A percentile compares a stretch with the other conserved stretches of the same genome.
These are phyloP conservation scores for Volvox africanus DNA, from an alignment of 139 green algal genomes.

Conservation along the genomic window DNA sequence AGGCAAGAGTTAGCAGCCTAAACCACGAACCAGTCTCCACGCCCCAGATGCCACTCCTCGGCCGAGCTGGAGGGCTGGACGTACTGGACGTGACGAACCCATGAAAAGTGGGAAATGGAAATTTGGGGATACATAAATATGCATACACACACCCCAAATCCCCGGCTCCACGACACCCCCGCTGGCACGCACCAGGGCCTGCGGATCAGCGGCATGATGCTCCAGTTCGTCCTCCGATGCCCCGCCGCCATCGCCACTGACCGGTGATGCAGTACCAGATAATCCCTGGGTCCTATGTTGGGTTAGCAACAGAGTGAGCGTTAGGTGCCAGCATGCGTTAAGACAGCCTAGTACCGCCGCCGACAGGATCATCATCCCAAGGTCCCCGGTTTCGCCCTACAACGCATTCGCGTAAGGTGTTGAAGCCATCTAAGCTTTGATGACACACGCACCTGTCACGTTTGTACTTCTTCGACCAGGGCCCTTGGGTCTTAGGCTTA, in stretches of 20 bases:
- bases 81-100: too few species aligned
- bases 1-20: too few species aligned
- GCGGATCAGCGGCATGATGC: background rate
- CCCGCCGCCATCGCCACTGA: slow-evolving; percentile 7
- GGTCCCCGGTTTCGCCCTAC: too few species aligned
- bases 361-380: too few species aligned
- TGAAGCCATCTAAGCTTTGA: background rate
- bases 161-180: too few species aligned
- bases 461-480: slow-evolving; percentile 67
- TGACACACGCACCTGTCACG: slow-evolving; percentile 19
- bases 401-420: too few species aligned
- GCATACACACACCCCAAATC: too few species aligned
- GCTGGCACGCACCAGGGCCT: background rate
- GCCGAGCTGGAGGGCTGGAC: too few species aligned
- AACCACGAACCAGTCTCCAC: too few species aligned
- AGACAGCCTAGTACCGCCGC: background rate
- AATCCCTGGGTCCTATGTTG: slow-evolving; percentile 7
- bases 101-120: too few species aligned
- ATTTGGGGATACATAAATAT: too few species aligned
- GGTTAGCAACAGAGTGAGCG: background rate
- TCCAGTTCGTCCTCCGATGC: background rate
- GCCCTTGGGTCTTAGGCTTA: slow-evolving; percentile 68
- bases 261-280: slow-evolving; percentile 4
- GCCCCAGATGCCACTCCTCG: too few species aligned
- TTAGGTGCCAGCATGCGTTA: background rate